Percentiles rank a stretch among this genome's conserved stretches.
phyloP scores from a whole-genome alignment of 805 yeast genomes.

The Grigorovia yakushimaensis region DNA sequence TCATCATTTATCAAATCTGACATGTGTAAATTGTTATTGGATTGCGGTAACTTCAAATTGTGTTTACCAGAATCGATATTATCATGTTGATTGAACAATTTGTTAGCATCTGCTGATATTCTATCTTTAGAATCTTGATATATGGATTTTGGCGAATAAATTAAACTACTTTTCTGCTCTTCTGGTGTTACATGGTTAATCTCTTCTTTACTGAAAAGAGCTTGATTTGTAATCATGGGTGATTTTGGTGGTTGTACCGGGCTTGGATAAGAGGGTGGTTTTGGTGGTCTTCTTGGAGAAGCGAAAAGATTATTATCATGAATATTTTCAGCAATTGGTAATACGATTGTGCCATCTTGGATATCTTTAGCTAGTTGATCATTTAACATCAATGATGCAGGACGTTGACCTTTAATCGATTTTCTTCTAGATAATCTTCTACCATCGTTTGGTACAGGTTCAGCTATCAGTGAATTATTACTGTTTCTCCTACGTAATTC shows the following conservation, averaged over 20 bases:
- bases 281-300: conserved; percentile 68
- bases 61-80: background rate
- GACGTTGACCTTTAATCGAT: conserved; percentile 7
- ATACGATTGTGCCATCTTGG: conserved; percentile 1
- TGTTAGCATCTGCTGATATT: background rate
- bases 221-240: conserved; percentile 11
- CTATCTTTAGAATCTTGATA: conserved; percentile 8
- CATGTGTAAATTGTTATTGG: background rate
- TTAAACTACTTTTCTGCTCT: conserved; percentile 2
- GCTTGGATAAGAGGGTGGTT: conserved; percentile 47
- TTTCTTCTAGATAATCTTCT: background rate
- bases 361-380: conserved; percentile 7
- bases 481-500: conserved; percentile 8
- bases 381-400: conserved; percentile 11
- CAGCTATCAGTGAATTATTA: background rate
- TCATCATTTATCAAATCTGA: background rate
- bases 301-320: conserved; percentile 32
- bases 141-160: conserved; percentile 21
- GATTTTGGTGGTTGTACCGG: conserved; percentile 33
- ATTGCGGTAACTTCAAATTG: background rate
- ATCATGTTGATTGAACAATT: background rate
- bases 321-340: conserved; percentile 4
- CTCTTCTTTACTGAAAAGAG: background rate
- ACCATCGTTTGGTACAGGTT: background rate
- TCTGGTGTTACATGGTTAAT: background rate